phyloP scores from a whole-genome alignment of 352 stramenopile species.

The Phytopythium chamaehyphon region DNA sequence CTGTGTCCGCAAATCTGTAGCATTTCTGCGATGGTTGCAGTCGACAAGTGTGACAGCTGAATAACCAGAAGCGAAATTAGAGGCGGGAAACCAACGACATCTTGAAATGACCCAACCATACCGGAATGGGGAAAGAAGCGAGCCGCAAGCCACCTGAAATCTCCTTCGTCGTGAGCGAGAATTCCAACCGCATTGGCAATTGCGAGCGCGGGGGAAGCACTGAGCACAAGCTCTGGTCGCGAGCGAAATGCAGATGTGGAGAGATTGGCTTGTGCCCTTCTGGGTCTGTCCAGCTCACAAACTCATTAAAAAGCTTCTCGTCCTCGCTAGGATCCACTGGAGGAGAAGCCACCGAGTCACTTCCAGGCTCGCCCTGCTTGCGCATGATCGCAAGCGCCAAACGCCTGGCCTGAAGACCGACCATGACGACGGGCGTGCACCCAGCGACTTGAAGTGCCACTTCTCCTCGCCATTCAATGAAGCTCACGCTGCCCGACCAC shows the following conservation, averaged over 20 bases:
- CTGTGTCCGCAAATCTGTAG: constrained; percentile 81
- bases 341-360: constrained; percentile 7
- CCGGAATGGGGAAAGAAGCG: constrained; percentile 77
- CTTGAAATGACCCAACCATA: constrained; percentile 13
- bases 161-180: constrained; percentile 79
- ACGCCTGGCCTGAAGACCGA: constrained; percentile 66
- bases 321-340: constrained; percentile 49
- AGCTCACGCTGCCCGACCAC: constrained; percentile 78
- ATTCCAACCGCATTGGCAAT: constrained; percentile 75
- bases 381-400: constrained; percentile 71
- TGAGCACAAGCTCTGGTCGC: constrained; percentile 65
- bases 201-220: constrained; percentile 50
- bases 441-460: constrained; percentile 73
- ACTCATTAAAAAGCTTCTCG: constrained; percentile 82
- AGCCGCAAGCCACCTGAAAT: constrained; percentile 79
- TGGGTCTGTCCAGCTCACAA: constrained; percentile 68
- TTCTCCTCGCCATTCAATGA: constrained; percentile 82
- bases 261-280: constrained; percentile 66
- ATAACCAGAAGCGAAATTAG: constrained; percentile 6
- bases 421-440: constrained; percentile 76
- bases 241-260: constrained; percentile 69
- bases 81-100: background rate
- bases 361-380: constrained; percentile 22
- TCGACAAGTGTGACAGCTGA: constrained; percentile 58
- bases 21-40: constrained; percentile 52